These are phyloP conservation scores for Agrocybe praecox DNA, from an alignment of 768 basidiomycete species.

Conservation along the genomic window DNA sequence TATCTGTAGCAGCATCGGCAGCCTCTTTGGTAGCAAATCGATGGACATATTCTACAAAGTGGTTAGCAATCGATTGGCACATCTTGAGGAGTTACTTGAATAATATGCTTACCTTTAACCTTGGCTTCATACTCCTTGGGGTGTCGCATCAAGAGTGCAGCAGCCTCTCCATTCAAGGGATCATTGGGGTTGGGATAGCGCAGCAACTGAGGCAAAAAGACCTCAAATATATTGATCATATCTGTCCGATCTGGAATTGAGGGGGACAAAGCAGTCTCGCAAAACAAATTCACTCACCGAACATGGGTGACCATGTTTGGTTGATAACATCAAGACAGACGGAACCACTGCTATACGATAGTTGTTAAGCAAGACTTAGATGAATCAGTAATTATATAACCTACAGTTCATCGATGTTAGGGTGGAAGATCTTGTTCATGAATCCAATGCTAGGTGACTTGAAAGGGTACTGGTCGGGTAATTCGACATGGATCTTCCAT, in stretches of 20 bases:
- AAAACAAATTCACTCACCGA: slow-evolving; percentile 61
- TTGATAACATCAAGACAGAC: slow-evolving; percentile 99
- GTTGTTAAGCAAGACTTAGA: slow-evolving; percentile 2
- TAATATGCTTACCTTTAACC: slow-evolving; percentile 72
- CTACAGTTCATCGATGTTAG: slow-evolving; percentile 98
- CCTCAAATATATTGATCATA: slow-evolving; percentile 99
- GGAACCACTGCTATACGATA: slow-evolving; percentile 77
- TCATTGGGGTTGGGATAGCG: slow-evolving; percentile 99
- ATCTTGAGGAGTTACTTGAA: neutral
- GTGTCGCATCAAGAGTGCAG: slow-evolving; percentile 95
- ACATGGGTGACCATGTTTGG: slow-evolving; percentile 99
- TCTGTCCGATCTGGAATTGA: slow-evolving; percentile 47
- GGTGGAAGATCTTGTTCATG: slow-evolving; percentile 99
- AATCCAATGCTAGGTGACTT: slow-evolving; percentile 99
- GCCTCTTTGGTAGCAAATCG: slow-evolving; percentile 91
- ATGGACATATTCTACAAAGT: slow-evolving; percentile 88
- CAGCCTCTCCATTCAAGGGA: slow-evolving; percentile 97
- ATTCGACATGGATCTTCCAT: slow-evolving; percentile 99
- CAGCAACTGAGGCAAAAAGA: slow-evolving; percentile 94
- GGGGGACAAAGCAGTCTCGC: neutral
- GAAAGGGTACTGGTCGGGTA: slow-evolving; percentile 98
- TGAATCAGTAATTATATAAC: slow-evolving; percentile 31
- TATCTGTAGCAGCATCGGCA: slow-evolving; percentile 71
- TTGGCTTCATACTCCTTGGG: slow-evolving; percentile 94
- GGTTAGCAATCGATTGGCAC: neutral